phyloP scores from a whole-genome alignment of 768 basidiomycete species.

The Mycena rebaudengoi region DNA sequence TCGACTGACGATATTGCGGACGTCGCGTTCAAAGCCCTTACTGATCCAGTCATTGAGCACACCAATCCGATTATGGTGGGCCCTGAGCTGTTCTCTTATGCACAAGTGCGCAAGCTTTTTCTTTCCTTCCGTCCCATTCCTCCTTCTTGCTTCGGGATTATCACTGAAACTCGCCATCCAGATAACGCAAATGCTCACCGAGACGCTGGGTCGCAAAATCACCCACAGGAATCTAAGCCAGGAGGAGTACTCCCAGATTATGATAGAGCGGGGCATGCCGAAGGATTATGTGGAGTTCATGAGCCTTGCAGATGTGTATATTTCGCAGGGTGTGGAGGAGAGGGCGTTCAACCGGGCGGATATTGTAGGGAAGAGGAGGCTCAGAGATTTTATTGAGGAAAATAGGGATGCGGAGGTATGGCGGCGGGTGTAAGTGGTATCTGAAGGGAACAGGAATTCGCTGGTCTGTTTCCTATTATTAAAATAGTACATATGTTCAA shows the following conservation, averaged over 20 bases:
- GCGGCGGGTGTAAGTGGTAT: neutral
- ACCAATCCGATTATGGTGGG: slow-evolving; percentile 43
- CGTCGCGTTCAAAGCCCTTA: slow-evolving; percentile 39
- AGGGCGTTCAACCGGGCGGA: slow-evolving; percentile 25
- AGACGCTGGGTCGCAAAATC: slow-evolving; percentile 38
- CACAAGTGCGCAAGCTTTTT: slow-evolving; percentile 32
- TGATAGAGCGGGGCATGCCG: slow-evolving; percentile 25
- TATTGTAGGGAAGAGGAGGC: slow-evolving; percentile 31
- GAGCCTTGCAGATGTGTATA: slow-evolving; percentile 23
- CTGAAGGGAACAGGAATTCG: neutral
- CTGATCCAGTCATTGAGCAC: slow-evolving; percentile 32
- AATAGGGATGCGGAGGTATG: slow-evolving; percentile 14
- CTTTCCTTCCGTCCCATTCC: too few relatives aligned
- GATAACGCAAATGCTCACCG: slow-evolving; percentile 36
- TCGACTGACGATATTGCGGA: slow-evolving; percentile 42
- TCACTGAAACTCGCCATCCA: neutral
- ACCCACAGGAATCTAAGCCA: slow-evolving; percentile 32
- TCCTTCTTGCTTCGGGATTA: neutral
- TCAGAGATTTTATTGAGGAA: slow-evolving; percentile 34
- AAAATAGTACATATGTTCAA: too few relatives aligned
- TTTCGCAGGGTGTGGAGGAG: slow-evolving; percentile 35
- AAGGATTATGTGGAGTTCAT: slow-evolving; percentile 27
- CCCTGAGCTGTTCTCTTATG: slow-evolving; percentile 39
- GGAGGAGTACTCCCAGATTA: slow-evolving; percentile 29
- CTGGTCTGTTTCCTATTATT: neutral